A percentile compares a stretch with the other conserved stretches of the same genome.
Conservation (phyloP, 1,284 basidiomycete genomes). For the Marasmius tenuissimus region DNA sequence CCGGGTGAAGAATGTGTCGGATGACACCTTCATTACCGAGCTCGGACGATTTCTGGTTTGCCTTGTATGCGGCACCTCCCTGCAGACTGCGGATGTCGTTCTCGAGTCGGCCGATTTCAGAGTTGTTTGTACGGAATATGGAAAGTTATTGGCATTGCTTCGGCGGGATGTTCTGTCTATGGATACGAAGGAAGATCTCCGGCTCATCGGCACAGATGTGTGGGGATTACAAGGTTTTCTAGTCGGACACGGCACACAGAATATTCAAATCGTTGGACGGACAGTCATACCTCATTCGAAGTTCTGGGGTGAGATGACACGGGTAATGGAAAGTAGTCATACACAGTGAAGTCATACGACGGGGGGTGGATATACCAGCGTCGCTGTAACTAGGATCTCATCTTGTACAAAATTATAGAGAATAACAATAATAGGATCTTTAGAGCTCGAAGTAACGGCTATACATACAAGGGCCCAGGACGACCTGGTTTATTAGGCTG, state of each 20-base stretch:
- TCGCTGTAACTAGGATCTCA: no score
- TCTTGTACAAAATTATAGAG: no score
- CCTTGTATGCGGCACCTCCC: background rate
- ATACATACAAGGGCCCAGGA: no score
- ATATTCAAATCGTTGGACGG: background rate
- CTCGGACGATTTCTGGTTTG: background rate
- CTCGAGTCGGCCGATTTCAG: background rate
- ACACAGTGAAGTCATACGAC: no score
- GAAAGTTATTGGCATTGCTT: background rate
- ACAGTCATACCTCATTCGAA: background rate
- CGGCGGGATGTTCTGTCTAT: background rate
- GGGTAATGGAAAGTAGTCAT: no score
- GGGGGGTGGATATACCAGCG: no score
- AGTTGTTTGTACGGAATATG: background rate
- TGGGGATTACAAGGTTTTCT: background rate
- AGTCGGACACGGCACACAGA: background rate
- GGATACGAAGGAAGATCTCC: background rate
- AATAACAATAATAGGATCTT: no score
- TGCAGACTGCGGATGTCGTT: background rate
- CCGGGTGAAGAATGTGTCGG: background rate
- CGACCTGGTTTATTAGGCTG: no score
- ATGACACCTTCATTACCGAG: background rate
- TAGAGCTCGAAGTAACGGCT: no score
- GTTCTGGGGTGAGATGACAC: background rate
- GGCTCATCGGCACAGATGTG: background rate